Percentiles rank a stretch among this genome's conserved stretches.
Evolutionary conservation across 768 basidiomycete genomes (phyloP).

Genomic region (Auriscalpium orientale): DNA sequence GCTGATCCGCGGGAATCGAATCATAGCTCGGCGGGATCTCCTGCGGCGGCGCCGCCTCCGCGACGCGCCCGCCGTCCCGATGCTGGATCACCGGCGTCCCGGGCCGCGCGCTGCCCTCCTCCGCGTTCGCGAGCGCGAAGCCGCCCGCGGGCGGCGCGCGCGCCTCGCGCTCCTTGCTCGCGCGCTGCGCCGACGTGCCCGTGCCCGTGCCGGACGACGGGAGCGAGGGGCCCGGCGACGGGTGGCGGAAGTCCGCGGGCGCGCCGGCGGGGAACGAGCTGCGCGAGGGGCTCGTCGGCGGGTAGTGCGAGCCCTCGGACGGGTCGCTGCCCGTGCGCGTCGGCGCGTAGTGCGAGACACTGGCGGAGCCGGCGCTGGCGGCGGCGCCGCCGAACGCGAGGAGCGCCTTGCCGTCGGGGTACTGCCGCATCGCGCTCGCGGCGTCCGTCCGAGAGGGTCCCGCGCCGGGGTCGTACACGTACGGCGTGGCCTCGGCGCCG

Average conservation of each 20-base stretch:
- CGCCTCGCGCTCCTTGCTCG: slow-evolving; percentile 25
- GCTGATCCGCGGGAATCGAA: slow-evolving; percentile 19
- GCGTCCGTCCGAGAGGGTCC: background rate
- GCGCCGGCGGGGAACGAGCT: background rate
- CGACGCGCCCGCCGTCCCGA: slow-evolving; percentile 21
- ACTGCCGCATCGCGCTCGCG: slow-evolving; percentile 19
- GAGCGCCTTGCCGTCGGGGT: slow-evolving; percentile 14
- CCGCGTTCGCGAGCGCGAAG: slow-evolving; percentile 20
- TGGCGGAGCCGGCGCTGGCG: background rate
- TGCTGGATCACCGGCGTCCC: slow-evolving; percentile 21
- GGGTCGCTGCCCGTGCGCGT: background rate
- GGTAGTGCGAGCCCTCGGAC: slow-evolving; percentile 10
- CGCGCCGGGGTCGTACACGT: slow-evolving; percentile 17
- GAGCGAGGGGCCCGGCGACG: background rate
- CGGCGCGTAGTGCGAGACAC: background rate
- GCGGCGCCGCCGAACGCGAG: slow-evolving; percentile 17
- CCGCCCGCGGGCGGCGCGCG: slow-evolving; percentile 8
- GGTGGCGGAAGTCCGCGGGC: background rate
- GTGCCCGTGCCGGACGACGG: slow-evolving; percentile 5
- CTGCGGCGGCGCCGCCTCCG: slow-evolving; percentile 4
- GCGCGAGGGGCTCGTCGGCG: background rate
- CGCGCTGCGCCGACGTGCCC: slow-evolving; percentile 2
- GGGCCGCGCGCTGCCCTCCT: slow-evolving; percentile 4
- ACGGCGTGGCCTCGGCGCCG: slow-evolving; percentile 12
- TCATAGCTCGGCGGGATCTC: slow-evolving; percentile 28